Base-by-base conservation (phyloP, 2,329 filamentous ascomycete genomes). In the Stachybotrys chlorohalonatus region DNA sequence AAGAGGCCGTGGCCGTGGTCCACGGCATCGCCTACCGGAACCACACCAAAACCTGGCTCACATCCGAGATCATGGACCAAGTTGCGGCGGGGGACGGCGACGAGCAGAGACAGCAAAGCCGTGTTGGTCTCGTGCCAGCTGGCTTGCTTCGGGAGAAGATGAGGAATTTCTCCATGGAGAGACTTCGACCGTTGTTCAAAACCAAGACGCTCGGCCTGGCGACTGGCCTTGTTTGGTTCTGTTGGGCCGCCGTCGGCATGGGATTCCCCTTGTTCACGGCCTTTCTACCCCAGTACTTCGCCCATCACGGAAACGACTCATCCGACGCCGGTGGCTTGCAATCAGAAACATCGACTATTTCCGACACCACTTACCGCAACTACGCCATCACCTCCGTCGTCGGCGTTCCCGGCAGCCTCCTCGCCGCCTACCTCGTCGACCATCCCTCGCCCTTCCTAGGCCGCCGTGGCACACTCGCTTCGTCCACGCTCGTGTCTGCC, bases 201-300 rank as follows among this genome's bases (percentile, higher is more conserved):
- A 78, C 64, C 54, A 79, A 73, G 60, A 79, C 75, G 54, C 73
- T 82, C 7, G 79, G 73, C 52, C 60, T 74, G 53, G 75, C 79
- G 46, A 84, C 81, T 1, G 63, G 59, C 4, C 70, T 84, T 24
- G 75, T 93, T 51, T 91, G 87, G 87, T 88, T 91, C 69, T 85
- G 84, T 66, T 95, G 90, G 90, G 79, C 85, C 0, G 85, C 83
- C 13, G 92, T 95, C 60, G 90, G 90, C 56, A 87, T 95, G 83
- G 89, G 85, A 3, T 95, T 93, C 64, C 90, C 89, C 1, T 80
- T 95, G 1, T 95, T 93, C 79, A 94, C 94, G 69, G 87, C 88
- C 53, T 95, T 95, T 71, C 78, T 95, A n/a, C 90, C 90, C 0
- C 88, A 94, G 61, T 94, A 94, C 65, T 82, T 95, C 56, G 81